These are phyloP conservation scores for Lupinus albus DNA, from an alignment of 306 rosid species.

Conservation along the genomic window DNA sequence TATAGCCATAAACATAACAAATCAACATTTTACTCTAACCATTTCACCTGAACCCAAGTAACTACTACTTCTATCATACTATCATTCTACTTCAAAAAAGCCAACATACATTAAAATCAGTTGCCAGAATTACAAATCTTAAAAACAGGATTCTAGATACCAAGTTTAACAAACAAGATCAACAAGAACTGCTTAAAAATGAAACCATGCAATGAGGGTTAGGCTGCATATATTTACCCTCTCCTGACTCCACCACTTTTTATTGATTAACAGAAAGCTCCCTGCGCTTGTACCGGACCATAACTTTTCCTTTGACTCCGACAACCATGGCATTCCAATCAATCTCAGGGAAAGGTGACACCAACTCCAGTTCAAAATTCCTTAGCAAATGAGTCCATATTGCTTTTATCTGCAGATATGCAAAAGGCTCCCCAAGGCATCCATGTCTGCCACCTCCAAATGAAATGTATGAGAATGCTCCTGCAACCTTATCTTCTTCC, in stretches of 20 bases:
- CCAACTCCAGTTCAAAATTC: constrained; percentile 61
- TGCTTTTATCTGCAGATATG: constrained; percentile 40
- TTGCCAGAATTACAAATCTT: no score
- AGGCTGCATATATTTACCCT: neutral
- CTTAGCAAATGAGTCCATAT: constrained; percentile 69
- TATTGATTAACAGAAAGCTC: constrained; percentile 56
- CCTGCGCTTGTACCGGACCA: constrained; percentile 89
- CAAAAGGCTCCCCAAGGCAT: neutral
- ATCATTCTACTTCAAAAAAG: no score
- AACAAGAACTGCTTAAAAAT: constrained; percentile 27
- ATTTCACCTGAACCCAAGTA: no score
- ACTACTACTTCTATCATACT: no score
- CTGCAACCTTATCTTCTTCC: constrained; percentile 92
- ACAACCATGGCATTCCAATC: constrained; percentile 99
- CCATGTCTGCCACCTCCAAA: constrained; percentile 38
- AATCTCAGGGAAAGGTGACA: constrained; percentile 80
- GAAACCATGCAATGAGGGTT: constrained; percentile 17
- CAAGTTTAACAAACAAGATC: constrained; percentile 27
- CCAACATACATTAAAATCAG: no score
- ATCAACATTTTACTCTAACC: no score
- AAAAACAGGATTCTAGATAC: no score
- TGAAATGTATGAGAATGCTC: constrained; percentile 87
- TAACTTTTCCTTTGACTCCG: constrained; percentile 90
- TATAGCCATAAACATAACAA: no score
- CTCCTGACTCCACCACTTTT: no score